These are phyloP conservation scores for Areca catechu DNA, from an alignment of 176 grass and related monocot genomes.

Conservation along the genomic window DNA sequence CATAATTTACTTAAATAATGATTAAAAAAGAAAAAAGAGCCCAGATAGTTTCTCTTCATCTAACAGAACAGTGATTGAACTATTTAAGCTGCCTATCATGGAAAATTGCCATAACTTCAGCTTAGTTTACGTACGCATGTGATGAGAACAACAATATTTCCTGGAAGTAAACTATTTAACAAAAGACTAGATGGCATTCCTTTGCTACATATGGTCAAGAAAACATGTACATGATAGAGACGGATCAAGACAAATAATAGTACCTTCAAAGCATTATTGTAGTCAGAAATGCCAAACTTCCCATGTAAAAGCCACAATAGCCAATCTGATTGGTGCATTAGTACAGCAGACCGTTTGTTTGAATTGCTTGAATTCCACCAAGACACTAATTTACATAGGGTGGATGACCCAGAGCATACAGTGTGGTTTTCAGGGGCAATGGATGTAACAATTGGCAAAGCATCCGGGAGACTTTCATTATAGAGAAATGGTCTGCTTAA, in stretches of 20 bases:
- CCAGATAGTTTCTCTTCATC: no score
- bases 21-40: no score
- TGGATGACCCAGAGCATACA: constrained; percentile 60
- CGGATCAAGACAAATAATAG: neutral
- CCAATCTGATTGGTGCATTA: constrained; percentile 95
- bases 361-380: constrained; percentile 40
- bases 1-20: no score
- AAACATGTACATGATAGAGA: no score
- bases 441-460: constrained; percentile 41
- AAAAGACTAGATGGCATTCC: no score
- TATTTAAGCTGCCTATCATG: no score
- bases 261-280: constrained; percentile 80
- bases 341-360: constrained; percentile 23
- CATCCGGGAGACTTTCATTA: constrained; percentile 61
- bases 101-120: no score
- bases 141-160: no score
- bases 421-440: constrained; percentile 67
- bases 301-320: constrained; percentile 86
- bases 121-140: no score
- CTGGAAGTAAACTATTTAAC: no score
- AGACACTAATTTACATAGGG: constrained; percentile 72
- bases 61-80: no score
- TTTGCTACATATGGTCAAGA: no score
- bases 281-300: constrained; percentile 55
- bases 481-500: constrained; percentile 60